These are phyloP conservation scores for Lachancea kluyveri DNA, from an alignment of 805 yeast genomes.

Conservation along the genomic window DNA sequence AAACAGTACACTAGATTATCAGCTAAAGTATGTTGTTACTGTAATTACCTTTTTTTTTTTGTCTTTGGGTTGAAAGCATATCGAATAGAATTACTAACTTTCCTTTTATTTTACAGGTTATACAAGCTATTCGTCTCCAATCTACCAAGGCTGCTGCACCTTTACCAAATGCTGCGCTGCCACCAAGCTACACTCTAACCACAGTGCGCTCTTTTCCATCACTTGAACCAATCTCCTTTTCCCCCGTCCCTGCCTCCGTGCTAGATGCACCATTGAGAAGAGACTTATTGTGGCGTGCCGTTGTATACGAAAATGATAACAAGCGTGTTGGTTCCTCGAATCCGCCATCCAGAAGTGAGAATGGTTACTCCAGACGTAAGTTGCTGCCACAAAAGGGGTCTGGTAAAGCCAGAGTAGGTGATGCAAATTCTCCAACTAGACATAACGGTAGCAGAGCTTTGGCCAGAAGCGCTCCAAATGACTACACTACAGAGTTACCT, in stretches of 20 bases:
- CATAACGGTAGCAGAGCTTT: slow-evolving; percentile 85
- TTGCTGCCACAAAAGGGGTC: slow-evolving; percentile 86
- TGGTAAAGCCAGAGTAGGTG: slow-evolving; percentile 95
- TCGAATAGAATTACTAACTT: slow-evolving; percentile 2
- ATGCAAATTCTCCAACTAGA: slow-evolving; percentile 88
- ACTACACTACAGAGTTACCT: slow-evolving; percentile 75
- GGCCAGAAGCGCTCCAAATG: slow-evolving; percentile 87
- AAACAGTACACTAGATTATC: no score
- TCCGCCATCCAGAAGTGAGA: slow-evolving; percentile 81
- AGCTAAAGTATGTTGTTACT: no score
- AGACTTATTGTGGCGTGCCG: slow-evolving; percentile 92
- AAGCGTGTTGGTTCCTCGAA: slow-evolving; percentile 84
- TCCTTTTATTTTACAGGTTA: slow-evolving; percentile 4
- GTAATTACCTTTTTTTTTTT: no score
- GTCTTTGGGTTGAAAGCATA: no score
- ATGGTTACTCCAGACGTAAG: slow-evolving; percentile 78
- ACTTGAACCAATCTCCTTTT: slow-evolving; percentile 71
- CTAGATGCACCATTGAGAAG: slow-evolving; percentile 76
- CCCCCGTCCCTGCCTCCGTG: slow-evolving; percentile 70
- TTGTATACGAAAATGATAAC: slow-evolving; percentile 82
- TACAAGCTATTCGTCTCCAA: slow-evolving; percentile 10
- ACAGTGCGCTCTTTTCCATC: slow-evolving; percentile 83
- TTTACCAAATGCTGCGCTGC: slow-evolving; percentile 32
- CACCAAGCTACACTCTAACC: slow-evolving; percentile 70
- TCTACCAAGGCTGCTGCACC: slow-evolving; percentile 7